Base-by-base conservation (phyloP, 805 yeast species). In the Cyberlindnera maclurae region DNA sequence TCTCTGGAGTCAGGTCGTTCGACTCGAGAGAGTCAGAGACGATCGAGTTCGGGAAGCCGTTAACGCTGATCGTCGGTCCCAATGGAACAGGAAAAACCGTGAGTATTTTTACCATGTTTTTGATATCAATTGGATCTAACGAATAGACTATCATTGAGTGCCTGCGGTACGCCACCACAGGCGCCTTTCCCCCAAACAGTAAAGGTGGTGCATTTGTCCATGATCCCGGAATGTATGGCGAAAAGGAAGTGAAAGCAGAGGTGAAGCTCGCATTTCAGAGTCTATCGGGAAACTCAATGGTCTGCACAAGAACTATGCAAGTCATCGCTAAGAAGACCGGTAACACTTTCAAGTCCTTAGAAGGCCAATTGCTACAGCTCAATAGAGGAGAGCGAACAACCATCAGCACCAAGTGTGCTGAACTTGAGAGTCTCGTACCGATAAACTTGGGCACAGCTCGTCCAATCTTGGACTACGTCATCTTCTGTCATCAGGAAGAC, bases 401-500 rank as follows among this genome's bases (percentile, higher is more conserved):
- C 0, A 64, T 88, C 15, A 79, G 88, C 42, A 79, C 95, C 2
- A 79, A 89, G 48, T 79, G 87, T 44, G 78, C 85, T 0, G 97
- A 90, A 45, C 68, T 93, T 36, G 96, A 93, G 53, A 62, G 70
- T 5, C 82, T 82, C 39, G 79, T 93, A 29, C 97, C 97, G 2
- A 68, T 71, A 17, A 79, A 78, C 45, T 66, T 93, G 40, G 99
- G 98, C 5, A 95, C 89, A 1, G 83, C 96, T 0, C 75, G 77
- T 42, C 84, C 97, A 0, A 77, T 93, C 39, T 63, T 93, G 37
- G 96, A 90, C 48, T 86, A 87, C 57, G 98, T 93, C 31, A 80
- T 90, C 2, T 93, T 93, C 61, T 90, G 98, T 54, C 99, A 93
- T 55, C 99, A 93, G 58, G 99, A 93, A 54, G 99, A 93, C 43